These are phyloP conservation scores for Pelargonium fulgidum DNA, from an alignment of 441 rosid genomes.

Conservation along the genomic window DNA sequence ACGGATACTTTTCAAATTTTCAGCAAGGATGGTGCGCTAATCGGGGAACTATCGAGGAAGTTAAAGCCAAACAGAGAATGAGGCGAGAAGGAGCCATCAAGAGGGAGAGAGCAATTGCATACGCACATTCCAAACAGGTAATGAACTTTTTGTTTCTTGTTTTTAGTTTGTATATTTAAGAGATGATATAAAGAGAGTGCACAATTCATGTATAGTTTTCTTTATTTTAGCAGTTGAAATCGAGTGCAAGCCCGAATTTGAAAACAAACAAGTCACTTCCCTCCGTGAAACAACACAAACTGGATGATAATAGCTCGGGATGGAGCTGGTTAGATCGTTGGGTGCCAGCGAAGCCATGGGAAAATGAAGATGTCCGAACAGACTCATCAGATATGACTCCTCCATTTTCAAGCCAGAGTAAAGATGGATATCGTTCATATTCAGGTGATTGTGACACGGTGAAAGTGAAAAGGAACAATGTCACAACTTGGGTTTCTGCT, in stretches of 20 bases:
- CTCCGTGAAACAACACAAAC: constrained; percentile 32
- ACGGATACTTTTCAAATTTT: constrained; percentile 12
- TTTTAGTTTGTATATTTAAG: background rate
- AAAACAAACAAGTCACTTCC: constrained; percentile 35
- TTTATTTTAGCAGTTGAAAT: constrained; percentile 42
- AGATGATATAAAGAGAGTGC: background rate
- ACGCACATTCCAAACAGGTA: constrained; percentile 68
- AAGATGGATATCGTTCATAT: constrained; percentile 32
- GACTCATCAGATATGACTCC: constrained; percentile 25
- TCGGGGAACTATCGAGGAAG: constrained; percentile 55
- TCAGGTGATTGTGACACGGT: constrained; percentile 30
- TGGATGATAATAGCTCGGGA: constrained; percentile 38
- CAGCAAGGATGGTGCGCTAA: constrained; percentile 79
- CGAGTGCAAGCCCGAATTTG: constrained; percentile 48
- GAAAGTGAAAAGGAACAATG: constrained; percentile 46
- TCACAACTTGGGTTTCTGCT: constrained; percentile 34
- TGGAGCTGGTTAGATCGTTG: constrained; percentile 66
- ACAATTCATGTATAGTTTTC: constrained; percentile 12
- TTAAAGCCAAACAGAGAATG: constrained; percentile 53
- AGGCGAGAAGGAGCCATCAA: constrained; percentile 72
- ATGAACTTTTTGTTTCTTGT: constrained; percentile 4
- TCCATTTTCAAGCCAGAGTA: constrained; percentile 44
- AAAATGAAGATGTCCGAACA: constrained; percentile 40
- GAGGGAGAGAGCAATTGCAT: constrained; percentile 85
- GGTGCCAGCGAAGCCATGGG: constrained; percentile 81